Percentiles rank a stretch among this genome's conserved stretches.
These are phyloP conservation scores for Chaetomium globosum DNA, from an alignment of 2,329 filamentous ascomycete species.

Conservation along the genomic window DNA sequence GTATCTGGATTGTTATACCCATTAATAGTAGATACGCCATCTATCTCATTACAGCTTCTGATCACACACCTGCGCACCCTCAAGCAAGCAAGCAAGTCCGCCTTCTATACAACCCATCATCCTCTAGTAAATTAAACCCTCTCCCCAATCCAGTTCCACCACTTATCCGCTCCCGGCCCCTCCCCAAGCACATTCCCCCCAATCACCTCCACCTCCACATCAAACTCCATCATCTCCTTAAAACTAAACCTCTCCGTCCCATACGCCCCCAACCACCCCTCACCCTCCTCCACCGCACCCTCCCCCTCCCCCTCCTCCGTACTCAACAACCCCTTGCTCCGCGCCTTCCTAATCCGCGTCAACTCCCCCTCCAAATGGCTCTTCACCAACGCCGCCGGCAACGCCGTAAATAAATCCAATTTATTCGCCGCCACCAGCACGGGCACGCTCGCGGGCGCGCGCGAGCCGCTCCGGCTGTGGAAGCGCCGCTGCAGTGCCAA, in stretches of 20 bases:
- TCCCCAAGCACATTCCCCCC: slow-evolving; percentile 71
- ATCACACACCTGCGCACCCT: background rate
- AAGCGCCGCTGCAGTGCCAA: slow-evolving; percentile 73
- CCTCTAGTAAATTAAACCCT: slow-evolving; percentile 55
- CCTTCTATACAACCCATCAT: background rate
- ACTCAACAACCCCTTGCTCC: slow-evolving; percentile 79
- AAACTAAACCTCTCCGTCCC: slow-evolving; percentile 79
- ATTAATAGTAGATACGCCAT: slow-evolving; percentile 20
- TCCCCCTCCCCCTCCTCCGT: slow-evolving; percentile 72
- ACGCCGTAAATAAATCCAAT: slow-evolving; percentile 88
- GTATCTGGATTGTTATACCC: slow-evolving; percentile 22
- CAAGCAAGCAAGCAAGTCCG: background rate
- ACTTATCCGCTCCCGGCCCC: slow-evolving; percentile 73
- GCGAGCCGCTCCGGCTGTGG: slow-evolving; percentile 34
- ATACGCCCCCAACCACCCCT: slow-evolving; percentile 82
- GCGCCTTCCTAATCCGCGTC: slow-evolving; percentile 72
- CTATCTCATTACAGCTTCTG: background rate
- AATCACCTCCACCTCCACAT: slow-evolving; percentile 73
- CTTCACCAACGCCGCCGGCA: slow-evolving; percentile 77
- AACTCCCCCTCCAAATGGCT: slow-evolving; percentile 78
- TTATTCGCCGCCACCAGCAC: slow-evolving; percentile 93
- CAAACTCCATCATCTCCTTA: slow-evolving; percentile 78
- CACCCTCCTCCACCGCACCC: slow-evolving; percentile 62
- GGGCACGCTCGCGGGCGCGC: slow-evolving; percentile 60
- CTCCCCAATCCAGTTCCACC: slow-evolving; percentile 89